Evolutionary conservation across 176 grass and related monocot species (phyloP), one percentile per base, ranked within the genome.

Genomic region (Bonia amplexicaulis): DNA sequence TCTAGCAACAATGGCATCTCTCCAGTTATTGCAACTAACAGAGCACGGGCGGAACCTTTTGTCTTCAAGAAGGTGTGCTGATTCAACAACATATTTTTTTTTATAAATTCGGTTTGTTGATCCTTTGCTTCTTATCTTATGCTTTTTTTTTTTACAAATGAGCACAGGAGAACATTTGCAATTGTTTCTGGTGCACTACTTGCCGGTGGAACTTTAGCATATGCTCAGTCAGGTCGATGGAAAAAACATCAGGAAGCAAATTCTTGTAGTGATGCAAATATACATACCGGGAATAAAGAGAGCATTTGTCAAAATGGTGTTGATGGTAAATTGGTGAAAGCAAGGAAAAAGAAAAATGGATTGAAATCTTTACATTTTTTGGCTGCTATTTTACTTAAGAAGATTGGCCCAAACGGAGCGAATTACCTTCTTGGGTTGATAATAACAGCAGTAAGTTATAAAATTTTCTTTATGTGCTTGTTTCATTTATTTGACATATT

Each of bases 301-400:
- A 88, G 13, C 72, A 82, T 57, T 61, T 41, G 74, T 67, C 91
- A 80, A 80, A 92, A 99, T 58, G 93, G 89, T 10, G 27, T 54
- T 33, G 76, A 81, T 77, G 74, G 73, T 93, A 91, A 87, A 84
- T 87, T 88, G 84, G 69, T 82, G 40, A 87, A 82, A 27, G 11
- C 70, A 61, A 92, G 80, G 60, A 89, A 78, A 58, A 92, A 80
- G 84, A 96, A 87, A 79, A 89, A 80, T 14, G 72, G 92, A 59
- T 76, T 95, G 23, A 94, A 87, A 80, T 99, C 96, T 69, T 74
- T 99, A 10, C 96, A 96, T 82, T 82, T 96, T 90, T 74, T 99
- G 78, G 93, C 90, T 82, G 88, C 89, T 72, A 96, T 94, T 80
- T 88, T 99, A 70, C 89, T 99, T 19, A 96, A 95, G 67, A 87